These are phyloP conservation scores for Geoglossum cookeanum DNA, from an alignment of 2,329 filamentous ascomycete species.

Conservation along the genomic window DNA sequence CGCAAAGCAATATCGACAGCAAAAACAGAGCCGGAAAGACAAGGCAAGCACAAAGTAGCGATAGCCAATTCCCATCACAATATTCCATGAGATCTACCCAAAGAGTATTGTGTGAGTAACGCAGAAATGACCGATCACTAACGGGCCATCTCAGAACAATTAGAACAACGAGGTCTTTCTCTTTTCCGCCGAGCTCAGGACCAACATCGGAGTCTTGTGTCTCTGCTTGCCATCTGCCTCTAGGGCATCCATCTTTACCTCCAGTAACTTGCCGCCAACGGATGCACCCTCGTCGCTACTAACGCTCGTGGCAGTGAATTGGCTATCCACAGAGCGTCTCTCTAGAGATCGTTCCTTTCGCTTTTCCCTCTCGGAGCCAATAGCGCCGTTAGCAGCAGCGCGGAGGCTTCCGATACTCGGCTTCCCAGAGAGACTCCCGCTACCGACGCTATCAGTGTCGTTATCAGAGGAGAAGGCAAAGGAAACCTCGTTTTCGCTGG, in stretches of 20 bases:
- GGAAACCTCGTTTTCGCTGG: conserved; percentile 58
- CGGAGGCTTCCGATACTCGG: conserved; percentile 55
- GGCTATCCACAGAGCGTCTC: conserved; percentile 31
- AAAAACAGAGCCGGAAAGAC: neutral
- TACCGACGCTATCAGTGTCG: conserved; percentile 49
- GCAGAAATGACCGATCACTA: neutral
- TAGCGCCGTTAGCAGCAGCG: conserved; percentile 63
- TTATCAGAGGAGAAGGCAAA: conserved; percentile 54
- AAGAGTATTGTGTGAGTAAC: neutral
- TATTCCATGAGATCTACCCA: neutral
- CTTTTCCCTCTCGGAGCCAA: conserved; percentile 71
- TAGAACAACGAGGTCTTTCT: conserved; percentile 53
- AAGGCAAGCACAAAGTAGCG: neutral
- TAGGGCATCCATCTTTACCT: conserved; percentile 25
- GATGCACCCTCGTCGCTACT: conserved; percentile 40
- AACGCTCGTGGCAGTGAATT: conserved; percentile 41
- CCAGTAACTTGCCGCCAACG: conserved; percentile 35
- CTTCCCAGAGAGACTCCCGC: conserved; percentile 63
- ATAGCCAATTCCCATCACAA: neutral
- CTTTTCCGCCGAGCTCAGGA: conserved; percentile 79
- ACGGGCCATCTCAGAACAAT: conserved; percentile 7
- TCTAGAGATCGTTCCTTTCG: conserved; percentile 36
- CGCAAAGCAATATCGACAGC: neutral
- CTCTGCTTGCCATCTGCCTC: conserved; percentile 36
- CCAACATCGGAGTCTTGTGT: conserved; percentile 70